Conservation (phyloP, 306 rosid species). For the Amphicarpaea edgeworthii region DNA sequence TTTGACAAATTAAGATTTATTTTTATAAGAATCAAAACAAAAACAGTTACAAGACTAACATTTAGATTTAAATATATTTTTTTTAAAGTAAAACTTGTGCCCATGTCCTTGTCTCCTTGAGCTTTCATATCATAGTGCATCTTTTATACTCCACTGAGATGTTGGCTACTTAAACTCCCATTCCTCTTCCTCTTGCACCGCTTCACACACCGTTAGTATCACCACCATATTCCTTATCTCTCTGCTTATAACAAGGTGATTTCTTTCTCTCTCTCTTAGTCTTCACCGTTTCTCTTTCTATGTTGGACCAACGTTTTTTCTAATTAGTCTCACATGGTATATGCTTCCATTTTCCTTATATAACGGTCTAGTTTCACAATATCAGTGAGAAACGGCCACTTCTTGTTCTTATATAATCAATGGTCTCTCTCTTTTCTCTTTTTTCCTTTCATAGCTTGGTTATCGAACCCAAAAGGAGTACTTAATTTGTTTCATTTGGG, state of each 20-base stretch:
- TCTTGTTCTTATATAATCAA: not conserved
- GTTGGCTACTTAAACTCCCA: constrained; percentile 30
- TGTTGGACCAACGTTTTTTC: not conserved
- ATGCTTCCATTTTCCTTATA: not conserved
- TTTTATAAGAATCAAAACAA: too few species aligned
- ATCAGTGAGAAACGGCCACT: not conserved
- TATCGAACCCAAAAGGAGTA: not conserved
- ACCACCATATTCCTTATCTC: not conserved
- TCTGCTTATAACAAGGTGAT: constrained; percentile 36
- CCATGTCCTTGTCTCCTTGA: not conserved
- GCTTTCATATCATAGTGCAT: constrained; percentile 31
- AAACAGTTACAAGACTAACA: too few species aligned
- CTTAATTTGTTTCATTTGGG: not conserved
- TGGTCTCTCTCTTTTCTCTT: not conserved
- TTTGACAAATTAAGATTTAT: too few species aligned
- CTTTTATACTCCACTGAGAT: constrained; percentile 11
- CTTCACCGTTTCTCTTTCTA: not conserved
- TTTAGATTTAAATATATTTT: not conserved
- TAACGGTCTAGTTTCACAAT: not conserved
- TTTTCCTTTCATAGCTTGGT: not conserved
- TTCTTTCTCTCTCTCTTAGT: not conserved
- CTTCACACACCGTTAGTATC: constrained; percentile 32
- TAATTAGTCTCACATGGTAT: not conserved
- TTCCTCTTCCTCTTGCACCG: constrained; percentile 8
- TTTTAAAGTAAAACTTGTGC: not conserved